Conservation (phyloP, 441 rosid genomes). For the Gossypium gossypioides region DNA sequence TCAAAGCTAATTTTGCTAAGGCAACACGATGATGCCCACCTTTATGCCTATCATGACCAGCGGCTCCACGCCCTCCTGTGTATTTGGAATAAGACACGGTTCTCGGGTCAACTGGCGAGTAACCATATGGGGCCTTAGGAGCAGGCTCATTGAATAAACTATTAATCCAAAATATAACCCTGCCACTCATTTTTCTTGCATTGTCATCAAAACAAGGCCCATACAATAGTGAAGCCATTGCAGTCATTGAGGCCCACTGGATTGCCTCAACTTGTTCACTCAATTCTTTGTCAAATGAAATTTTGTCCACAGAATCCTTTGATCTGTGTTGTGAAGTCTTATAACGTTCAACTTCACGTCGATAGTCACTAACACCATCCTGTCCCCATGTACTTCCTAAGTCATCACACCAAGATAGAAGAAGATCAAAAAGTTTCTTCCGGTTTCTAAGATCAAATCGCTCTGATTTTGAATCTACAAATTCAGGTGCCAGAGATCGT, state of each 20-base stretch:
- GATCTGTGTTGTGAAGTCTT: conserved; percentile 95
- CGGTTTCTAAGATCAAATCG: conserved; percentile 82
- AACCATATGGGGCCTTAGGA: conserved; percentile 93
- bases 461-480: conserved; percentile 87
- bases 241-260: conserved; percentile 98
- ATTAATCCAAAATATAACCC: conserved; percentile 95
- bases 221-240: conserved; percentile 91
- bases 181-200: conserved; percentile 97
- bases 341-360: conserved; percentile 98
- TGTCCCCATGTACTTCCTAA: conserved; percentile 82
- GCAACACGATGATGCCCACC: conserved; percentile 89
- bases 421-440: conserved; percentile 84
- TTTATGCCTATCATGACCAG: conserved; percentile 83
- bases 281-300: conserved; percentile 92
- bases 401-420: conserved; percentile 91
- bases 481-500: conserved; percentile 91
- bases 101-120: conserved; percentile 88
- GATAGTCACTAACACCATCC: conserved; percentile 81
- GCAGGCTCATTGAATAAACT: conserved; percentile 94
- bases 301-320: conserved; percentile 90
- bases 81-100: conserved; percentile 89
- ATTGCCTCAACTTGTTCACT: conserved; percentile 90
- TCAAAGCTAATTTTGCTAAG: conserved; percentile 89
- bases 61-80: conserved; percentile 75
- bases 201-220: conserved; percentile 98